Evolutionary conservation across 331 rosid genomes (phyloP), one percentile per base, ranked within the genome.

Genomic region (Malus hybrid): DNA sequence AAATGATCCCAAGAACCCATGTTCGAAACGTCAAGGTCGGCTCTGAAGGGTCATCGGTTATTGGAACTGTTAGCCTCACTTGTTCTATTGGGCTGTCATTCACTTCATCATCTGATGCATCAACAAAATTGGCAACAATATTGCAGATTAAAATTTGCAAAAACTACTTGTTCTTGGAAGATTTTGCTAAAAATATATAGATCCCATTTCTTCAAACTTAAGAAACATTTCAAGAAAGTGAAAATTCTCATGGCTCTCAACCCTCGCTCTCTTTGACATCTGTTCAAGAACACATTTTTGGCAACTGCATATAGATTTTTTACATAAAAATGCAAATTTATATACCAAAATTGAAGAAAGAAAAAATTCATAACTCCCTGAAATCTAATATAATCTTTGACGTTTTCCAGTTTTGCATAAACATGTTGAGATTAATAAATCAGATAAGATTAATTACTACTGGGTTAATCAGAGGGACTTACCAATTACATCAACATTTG

Each of bases 71-170:
- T 3, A 93, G 83, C 79, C 94, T 83, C 0, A 93, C 98, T 77
- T 94, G 86, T 75, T 94, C 97, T 15, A 94, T 85, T 6, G 98
- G 97, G 65, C n/a, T 64, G 13, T 94, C 96, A 53, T 94, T 62
- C 44, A 83, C 68, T 39, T 89, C 98, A n/a, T 75, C 80, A 20
- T 78, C 87, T 39, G 62, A 88, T 63, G 39, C 79, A 55, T 74
- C 6, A 48, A 22, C 66, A 74, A 46, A 72, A 42, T 26, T 44
- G 68, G 22, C n/a, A 52, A 14, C 30, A 77, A 16, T 42, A 67
- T 14, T 68, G 14, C 63, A 58, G 63, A 58, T 24, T 58, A 12
- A 20, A 58, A 39, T n/a, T 58, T 58, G 29, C 24, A 22, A 58
- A 22, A 58, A 58, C 63, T 9, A 39, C 1, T 39, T 39, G 46